Percentiles rank a stretch among this genome's conserved stretches.
These are phyloP conservation scores for Brassica carinata DNA, from an alignment of 345 rosid genomes.

Conservation along the genomic window DNA sequence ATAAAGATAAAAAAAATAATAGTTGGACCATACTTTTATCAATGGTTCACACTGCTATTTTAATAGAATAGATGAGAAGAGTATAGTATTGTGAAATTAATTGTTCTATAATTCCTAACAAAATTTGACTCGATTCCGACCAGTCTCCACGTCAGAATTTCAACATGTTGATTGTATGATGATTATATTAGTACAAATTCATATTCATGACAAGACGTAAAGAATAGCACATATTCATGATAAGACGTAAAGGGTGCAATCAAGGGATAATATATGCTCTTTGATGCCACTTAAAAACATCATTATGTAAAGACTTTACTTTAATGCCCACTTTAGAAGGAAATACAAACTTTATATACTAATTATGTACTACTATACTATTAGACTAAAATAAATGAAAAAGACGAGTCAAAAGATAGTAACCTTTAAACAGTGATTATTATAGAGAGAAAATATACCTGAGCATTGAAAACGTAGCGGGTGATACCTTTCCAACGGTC, in stretches of 20 bases:
- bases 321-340: not conserved
- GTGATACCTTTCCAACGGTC: constrained; percentile 76
- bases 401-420: not conserved
- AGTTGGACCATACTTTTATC: too few relatives aligned
- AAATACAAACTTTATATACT: not conserved
- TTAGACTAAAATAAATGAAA: not conserved
- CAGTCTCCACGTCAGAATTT: constrained; percentile 4
- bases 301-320: constrained; percentile 17
- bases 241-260: not conserved
- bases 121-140: not conserved
- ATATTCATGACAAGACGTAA: constrained; percentile 31
- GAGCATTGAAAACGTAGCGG: constrained; percentile 78
- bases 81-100: not conserved
- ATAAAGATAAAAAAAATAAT: too few relatives aligned
- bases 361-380: not conserved
- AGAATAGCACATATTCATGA: constrained; percentile 4
- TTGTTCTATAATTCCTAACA: not conserved
- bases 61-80: not conserved
- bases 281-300: not conserved
- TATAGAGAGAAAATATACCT: constrained; percentile 41
- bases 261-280: not conserved
- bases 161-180: not conserved
- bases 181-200: not conserved
- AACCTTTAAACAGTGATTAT: constrained; percentile 1
- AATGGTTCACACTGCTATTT: too few relatives aligned